Conservation (phyloP, 345 rosid genomes). For the Melastoma malabathricum region DNA sequence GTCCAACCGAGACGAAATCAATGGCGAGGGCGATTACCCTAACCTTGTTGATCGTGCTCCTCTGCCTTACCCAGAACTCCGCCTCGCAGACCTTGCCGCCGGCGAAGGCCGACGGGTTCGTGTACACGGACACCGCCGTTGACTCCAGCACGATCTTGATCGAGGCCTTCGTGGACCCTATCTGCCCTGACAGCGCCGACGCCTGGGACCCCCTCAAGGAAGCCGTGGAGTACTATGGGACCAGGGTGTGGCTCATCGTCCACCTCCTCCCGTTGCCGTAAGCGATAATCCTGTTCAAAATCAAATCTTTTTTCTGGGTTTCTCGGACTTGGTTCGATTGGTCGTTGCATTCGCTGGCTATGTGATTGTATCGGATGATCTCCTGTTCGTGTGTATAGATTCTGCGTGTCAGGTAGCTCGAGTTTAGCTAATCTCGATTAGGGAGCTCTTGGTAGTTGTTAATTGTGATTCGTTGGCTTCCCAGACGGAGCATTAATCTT, state of each 20-base stretch:
- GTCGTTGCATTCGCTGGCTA: not conserved
- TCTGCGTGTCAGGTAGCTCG: no score
- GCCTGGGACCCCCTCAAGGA: slow-evolving; percentile 71
- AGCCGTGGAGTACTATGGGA: slow-evolving; percentile 48
- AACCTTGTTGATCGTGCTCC: no score
- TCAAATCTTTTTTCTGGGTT: not conserved
- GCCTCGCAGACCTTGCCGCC: slow-evolving; percentile 61
- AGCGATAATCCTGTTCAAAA: slow-evolving; percentile 11
- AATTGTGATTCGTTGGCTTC: no score
- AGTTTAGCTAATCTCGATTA: no score
- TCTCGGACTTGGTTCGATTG: not conserved
- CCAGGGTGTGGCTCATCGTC: slow-evolving; percentile 40
- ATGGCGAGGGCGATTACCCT: no score
- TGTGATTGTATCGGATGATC: no score
- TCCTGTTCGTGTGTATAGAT: no score
- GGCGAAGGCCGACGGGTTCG: slow-evolving; percentile 61
- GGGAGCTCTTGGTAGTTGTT: no score
- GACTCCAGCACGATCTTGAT: slow-evolving; percentile 35
- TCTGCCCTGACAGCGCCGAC: slow-evolving; percentile 80
- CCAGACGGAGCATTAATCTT: no score
- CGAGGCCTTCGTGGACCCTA: slow-evolving; percentile 86
- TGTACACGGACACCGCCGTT: slow-evolving; percentile 19
- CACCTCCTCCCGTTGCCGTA: slow-evolving; percentile 89
- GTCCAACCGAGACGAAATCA: no score
- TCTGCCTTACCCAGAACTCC: no score